Base-by-base conservation (phyloP, 495 filamentous ascomycete genomes). In the Choiromyces venosus region DNA sequence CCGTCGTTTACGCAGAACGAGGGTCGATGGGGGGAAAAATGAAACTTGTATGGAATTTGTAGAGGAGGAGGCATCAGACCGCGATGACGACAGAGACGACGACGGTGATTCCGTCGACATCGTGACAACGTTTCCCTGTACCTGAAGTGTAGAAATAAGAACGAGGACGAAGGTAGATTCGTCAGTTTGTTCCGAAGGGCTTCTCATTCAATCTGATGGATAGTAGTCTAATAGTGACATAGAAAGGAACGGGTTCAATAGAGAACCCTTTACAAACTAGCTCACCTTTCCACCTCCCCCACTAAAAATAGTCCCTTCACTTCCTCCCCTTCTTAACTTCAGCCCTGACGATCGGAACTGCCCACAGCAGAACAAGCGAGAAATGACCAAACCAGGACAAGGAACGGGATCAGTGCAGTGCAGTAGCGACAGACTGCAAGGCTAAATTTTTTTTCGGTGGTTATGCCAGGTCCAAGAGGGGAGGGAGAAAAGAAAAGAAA, bases 251-350 rank as follows among this genome's bases (percentile, higher is more conserved):
- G 44, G 33, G 56, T 73, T 74, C 66, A 33, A 29, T 33, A 4
- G 52, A 4, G 52, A 18, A 29, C 25, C 12, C 25, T 33, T 33
- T 33, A 9, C 52, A 33, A 61, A 12, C 25, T 61, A 76, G 69
- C 75, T 73, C 74, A 73, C 75, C 75, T 77, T 77, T 77, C 75
- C 69, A 38, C 72, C 67, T 68, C 74, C 75, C 74, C 75, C 75
- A 61, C 52, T 77, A 77, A 77, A 77, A 77, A 77, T 77, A 77
- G 74, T 69, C n/a, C 52, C 10, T 6, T 33, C 52, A 68, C 38
- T 25, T 38, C 66, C 70, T 69, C 72, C 69, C 65, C 72, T 74
- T 64, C 40, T 42, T 74, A 64, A 39, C 75, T 75, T 72, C 65
- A 76, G 74, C 56, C 69, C 52, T 72, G 66, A 40, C 70, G 21